phyloP scores from a whole-genome alignment of 176 grass and related monocot species.

The Rhipidocladum racemiflorum region DNA sequence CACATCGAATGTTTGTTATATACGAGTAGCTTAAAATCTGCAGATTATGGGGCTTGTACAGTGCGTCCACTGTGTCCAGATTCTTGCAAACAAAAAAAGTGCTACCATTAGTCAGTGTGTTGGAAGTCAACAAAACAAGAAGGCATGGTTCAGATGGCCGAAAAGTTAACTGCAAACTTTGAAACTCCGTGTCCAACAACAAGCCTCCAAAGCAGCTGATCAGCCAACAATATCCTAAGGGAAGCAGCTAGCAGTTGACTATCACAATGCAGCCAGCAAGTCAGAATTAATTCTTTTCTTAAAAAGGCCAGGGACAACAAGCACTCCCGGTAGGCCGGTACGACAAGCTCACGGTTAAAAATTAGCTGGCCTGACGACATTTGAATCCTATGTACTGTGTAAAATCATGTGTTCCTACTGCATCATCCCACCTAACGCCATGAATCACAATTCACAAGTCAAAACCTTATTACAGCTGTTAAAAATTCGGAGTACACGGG shows the following conservation, averaged over 20 bases:
- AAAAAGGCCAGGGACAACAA: constrained; percentile 14
- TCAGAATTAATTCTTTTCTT: constrained; percentile 16
- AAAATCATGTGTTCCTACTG: constrained; percentile 26
- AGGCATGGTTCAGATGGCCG: constrained; percentile 25
- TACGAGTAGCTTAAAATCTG: neutral
- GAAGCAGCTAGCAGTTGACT: constrained; percentile 41
- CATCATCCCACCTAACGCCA: constrained; percentile 7
- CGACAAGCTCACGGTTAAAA: constrained; percentile 22
- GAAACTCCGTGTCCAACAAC: constrained; percentile 36
- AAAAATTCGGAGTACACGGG: neutral
- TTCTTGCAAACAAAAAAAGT: neutral
- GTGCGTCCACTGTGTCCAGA: neutral
- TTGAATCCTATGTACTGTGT: constrained; percentile 17
- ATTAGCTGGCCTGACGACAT: neutral
- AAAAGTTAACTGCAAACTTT: constrained; percentile 43
- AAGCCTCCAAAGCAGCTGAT: constrained; percentile 35
- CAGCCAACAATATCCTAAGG: constrained; percentile 35
- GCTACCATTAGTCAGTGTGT: constrained; percentile 23
- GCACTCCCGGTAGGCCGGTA: constrained; percentile 24
- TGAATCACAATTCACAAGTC: neutral
- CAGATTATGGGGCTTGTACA: constrained; percentile 3
- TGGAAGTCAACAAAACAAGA: constrained; percentile 50
- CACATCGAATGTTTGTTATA: constrained; percentile 17
- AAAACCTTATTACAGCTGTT: neutral
- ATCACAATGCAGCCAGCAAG: constrained; percentile 20